Base-by-base conservation (phyloP, 257 asterid genomes). In the Nicotiana knightiana region DNA sequence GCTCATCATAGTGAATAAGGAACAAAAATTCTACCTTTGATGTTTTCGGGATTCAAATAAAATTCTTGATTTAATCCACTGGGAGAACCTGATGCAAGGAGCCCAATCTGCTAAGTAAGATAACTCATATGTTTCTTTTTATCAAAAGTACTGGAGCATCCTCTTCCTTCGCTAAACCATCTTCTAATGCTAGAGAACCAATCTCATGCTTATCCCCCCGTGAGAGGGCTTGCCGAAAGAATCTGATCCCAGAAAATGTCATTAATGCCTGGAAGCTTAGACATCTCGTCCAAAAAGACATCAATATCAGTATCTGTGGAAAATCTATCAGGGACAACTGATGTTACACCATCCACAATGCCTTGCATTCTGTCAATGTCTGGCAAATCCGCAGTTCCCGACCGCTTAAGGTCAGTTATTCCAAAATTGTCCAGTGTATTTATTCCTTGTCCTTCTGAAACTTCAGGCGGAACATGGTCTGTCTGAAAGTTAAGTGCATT, bases 191-290 rank as follows among this genome's bases (percentile, higher is more conserved):
- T 73, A 71, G 84, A 81, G 90, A 59, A 68, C 65, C 81, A 21
- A 87, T 84, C 79, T 89, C 93, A 30, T 88, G 90, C 18, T 90
- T 82, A 80, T 84, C 90, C 51, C 51, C 90, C 92, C 18, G 86
- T 55, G 46, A 89, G 86, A 78, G 94, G 88, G 84, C 89, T 86
- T 59, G 82, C 83, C 10, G 92, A 88, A 77, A 93, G 97, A 87
- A 93, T 89, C 53, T 92, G 95, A 87, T 92, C 97, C 97, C 97
- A 92, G 86, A 93, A 93, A 43, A 85, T 88, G 84, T 93, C 97
- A 70, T 91, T 85, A 67, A 92, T 93, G 66, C 94, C 91, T 1
- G 97, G 93, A 64, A 92, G 94, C 84, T 89, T 89, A 48, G 89
- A 90, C 79, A 85, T 84, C 86, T 89, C 91, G 37, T 85, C 95